Evolutionary conservation across 495 filamentous ascomycete genomes (phyloP), one percentile per base, ranked within the genome.

Genomic region (Daldinia vernicosa): DNA sequence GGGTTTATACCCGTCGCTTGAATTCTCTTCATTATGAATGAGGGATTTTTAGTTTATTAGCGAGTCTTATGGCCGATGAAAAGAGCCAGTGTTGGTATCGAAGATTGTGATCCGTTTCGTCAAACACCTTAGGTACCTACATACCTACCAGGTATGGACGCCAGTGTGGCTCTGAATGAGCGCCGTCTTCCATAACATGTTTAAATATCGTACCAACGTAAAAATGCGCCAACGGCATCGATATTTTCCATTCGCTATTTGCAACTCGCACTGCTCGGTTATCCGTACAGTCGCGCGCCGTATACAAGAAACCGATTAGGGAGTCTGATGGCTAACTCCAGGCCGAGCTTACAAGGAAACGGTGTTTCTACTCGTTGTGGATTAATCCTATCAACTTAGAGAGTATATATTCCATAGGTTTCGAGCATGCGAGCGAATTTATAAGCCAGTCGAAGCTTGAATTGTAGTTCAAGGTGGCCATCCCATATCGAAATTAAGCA

Each of bases 401-500:
- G 6, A 19, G 24, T n/a, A 11, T 39, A 14, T 43, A 0, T 47
- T 17, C 30, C 14, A 3, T 2, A 15, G 1, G 26, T 9, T 17
- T n/a, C 8, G 11, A 22, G 43, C 19, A 47, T 14, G 19, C 22
- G 22, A 30, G 6, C 19, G 14, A 33, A 6, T 28, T 27, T 14
- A 7, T 27, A 27, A 39, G 24, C 19, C 2, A 32, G 19, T 30
- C n/a, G 22, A 27, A 12, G 22, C 32, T 39, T 8, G 1, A 37
- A 24, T 19, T 26, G 19, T 1, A 19, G 57, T 24, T 71, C 37
- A 74, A 28, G 63, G 24, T 7, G 63, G 58, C 67, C 71, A 74
- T 12, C 24, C 50, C 9, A 67, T 60, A 9, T 71, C 63, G 54
- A 74, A 70, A 27, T 53, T 39, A 17, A 69, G 51, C 40, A 69